phyloP scores from a whole-genome alignment of 2,329 filamentous ascomycete species.

The Fusarium begoniae region DNA sequence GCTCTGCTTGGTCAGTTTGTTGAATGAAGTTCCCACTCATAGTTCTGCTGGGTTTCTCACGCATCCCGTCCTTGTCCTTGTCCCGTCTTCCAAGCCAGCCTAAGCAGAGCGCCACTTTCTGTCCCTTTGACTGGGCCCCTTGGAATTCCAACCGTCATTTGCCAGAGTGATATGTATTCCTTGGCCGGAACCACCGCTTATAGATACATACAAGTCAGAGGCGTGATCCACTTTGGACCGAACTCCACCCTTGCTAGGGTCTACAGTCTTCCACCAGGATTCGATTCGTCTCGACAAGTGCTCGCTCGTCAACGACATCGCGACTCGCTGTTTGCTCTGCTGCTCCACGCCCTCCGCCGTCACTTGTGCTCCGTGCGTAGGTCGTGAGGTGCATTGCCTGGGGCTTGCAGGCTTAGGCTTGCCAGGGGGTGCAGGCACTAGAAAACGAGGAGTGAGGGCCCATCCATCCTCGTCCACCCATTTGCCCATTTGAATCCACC shows the following conservation, averaged over 20 bases:
- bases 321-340: conserved; percentile 17
- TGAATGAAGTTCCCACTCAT: conserved; percentile 26
- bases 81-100: conserved; percentile 3
- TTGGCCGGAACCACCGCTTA: background rate
- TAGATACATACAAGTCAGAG: background rate
- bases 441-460: background rate
- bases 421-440: conserved; percentile 8
- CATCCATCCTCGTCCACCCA: conserved; percentile 7
- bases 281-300: conserved; percentile 5
- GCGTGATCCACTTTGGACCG: background rate
- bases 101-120: conserved; percentile 15
- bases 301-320: conserved; percentile 17
- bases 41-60: conserved; percentile 31
- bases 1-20: conserved; percentile 22
- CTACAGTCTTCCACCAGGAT: conserved; percentile 4
- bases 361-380: conserved; percentile 29
- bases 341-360: conserved; percentile 37
- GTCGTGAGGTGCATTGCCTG: conserved; percentile 32
- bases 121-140: conserved; percentile 6
- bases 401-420: conserved; percentile 2
- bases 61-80: conserved; percentile 18
- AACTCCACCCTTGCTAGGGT: conserved; percentile 1
- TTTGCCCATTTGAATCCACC: conserved; percentile 11
- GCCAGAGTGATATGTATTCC: conserved; percentile 9
- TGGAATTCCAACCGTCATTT: conserved; percentile 23